Base-by-base conservation (phyloP, 1,139 yeast genomes). In the Blastobotrys persicus region DNA sequence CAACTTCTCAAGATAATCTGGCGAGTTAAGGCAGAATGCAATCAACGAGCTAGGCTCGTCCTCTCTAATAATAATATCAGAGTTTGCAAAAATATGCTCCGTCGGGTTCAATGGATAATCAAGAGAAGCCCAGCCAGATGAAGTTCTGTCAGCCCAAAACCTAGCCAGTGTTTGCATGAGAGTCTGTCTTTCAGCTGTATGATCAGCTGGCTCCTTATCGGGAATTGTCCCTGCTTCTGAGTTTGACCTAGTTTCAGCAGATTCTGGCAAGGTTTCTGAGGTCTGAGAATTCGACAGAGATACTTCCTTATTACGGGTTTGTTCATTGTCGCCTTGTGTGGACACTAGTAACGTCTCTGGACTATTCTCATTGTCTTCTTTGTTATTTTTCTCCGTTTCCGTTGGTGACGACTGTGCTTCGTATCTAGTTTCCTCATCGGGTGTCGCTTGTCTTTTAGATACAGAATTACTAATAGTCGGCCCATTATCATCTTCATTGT, bases 111-210 rank as follows among this genome's bases (percentile, higher is more conserved):
- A 73, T 0, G 98, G 97, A 66, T 89, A 91, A 17, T 80, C 85
- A 37, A 94, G 71, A 0, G 97, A 95, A 57, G 87, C 89, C 98
- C 98, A 94, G 18, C 94, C 77, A 2, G 96, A 86, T 0, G 98
- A 92, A 1, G 98, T 87, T 59, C 98, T 72, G 68, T 94, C 98
- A 0, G 97, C 98, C 98, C 98, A 92, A 68, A 92, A 91, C 60
- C 84, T 88, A 0, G 96, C 81, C 51, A 94, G 72, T 0, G 96
- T 83, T 60, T 88, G 88, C 70, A 94, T 78, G 31, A 94, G 67
- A 0, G 96, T 84, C 31, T 82, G 79, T 58, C 80, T 80, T 61
- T 88, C 97, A 2, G 88, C 62, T 69, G 66, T 74, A 72, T 58
- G 72, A n/a, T 44, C 35, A 3, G 44, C 19, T 23, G 28, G 9